Evolutionary conservation across 2,329 filamentous ascomycete genomes (phyloP).

Genomic region (Colletotrichum magnum): DNA sequence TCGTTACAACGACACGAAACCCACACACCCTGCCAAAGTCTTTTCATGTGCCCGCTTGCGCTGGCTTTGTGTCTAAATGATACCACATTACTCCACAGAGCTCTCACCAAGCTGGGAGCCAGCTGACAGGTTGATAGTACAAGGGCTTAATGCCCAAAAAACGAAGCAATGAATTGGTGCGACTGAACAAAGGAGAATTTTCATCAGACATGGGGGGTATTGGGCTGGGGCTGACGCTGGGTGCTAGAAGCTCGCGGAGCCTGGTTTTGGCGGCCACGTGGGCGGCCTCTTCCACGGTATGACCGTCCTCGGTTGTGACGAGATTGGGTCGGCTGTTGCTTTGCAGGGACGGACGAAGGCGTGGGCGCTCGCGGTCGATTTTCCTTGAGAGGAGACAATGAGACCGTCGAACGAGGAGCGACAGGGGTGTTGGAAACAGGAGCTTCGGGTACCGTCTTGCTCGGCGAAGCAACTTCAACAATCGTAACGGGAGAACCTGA

Average conservation of each 20-base stretch:
- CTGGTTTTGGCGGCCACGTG: constrained; percentile 24
- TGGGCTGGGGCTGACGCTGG: background rate
- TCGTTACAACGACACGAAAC: background rate
- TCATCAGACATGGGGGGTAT: background rate
- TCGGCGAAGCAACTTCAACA: background rate
- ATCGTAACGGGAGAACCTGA: background rate
- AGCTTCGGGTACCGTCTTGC: background rate
- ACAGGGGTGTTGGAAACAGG: background rate
- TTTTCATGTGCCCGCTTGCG: background rate
- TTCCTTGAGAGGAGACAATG: background rate
- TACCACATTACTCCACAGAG: background rate
- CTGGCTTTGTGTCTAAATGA: constrained; percentile 13
- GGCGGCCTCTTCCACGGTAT: constrained; percentile 21
- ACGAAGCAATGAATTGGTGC: background rate
- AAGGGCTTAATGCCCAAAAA: background rate
- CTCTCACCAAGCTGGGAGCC: background rate
- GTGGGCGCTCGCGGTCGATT: background rate
- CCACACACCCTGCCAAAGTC: too few relatives aligned
- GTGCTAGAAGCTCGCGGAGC: background rate
- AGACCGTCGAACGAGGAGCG: background rate
- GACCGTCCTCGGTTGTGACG: constrained; percentile 8
- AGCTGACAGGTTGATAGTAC: background rate
- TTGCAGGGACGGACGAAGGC: background rate
- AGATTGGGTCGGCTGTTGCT: constrained; percentile 9
- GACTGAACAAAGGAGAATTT: background rate